Conservation (phyloP, 78 protist species). For the Planoprotostelium fungivorum region DNA sequence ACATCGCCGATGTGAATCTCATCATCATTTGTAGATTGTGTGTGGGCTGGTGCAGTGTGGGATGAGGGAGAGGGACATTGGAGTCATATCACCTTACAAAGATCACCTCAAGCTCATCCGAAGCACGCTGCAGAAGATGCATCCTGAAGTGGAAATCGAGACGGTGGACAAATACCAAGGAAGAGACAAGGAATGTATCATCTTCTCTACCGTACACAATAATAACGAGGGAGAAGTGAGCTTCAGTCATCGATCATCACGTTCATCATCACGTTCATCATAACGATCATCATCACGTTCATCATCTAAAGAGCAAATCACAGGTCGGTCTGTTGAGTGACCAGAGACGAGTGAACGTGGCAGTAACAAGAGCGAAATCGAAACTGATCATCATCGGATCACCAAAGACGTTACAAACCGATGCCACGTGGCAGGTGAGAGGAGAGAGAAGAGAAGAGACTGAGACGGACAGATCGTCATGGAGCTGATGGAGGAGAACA, state of each 20-base stretch:
- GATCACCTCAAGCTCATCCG: constrained; percentile 55
- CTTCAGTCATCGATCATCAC: no score
- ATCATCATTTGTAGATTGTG: neutral
- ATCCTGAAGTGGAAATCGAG: constrained; percentile 11
- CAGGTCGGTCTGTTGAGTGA: neutral
- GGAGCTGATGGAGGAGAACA: neutral
- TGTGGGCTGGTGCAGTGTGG: constrained; percentile 10
- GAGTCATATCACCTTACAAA: constrained; percentile 80
- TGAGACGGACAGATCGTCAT: neutral
- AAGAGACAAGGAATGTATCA: constrained; percentile 78
- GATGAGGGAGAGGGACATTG: constrained; percentile 24
- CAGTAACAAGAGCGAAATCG: neutral
- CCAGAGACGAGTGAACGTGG: neutral
- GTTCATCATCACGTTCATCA: no score
- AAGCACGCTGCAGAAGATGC: neutral
- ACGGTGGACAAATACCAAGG: constrained; percentile 90
- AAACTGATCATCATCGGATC: neutral
- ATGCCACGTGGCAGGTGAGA: neutral
- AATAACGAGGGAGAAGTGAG: constrained; percentile 19
- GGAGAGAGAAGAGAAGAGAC: neutral
- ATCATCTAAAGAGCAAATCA: no score
- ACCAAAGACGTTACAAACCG: neutral
- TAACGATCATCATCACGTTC: no score
- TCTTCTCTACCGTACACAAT: constrained; percentile 62
- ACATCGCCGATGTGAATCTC: no score